Base-by-base conservation (phyloP, 1,284 basidiomycete genomes). In the Pisolithus thermaeus region DNA sequence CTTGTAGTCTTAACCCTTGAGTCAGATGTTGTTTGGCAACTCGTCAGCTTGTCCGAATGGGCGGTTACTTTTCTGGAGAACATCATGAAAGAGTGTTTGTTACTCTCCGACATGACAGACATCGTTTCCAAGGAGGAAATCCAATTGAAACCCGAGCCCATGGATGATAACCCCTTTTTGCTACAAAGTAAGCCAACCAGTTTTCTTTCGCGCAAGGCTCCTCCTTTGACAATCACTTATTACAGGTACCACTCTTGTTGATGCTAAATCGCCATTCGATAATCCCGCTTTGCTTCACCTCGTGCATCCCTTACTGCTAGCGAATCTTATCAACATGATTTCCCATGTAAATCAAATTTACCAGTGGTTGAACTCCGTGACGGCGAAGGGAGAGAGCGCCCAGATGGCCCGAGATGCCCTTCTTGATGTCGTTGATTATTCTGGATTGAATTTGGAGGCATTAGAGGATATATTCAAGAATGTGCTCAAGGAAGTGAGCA, bases 21-120 rank as follows among this genome's bases (percentile, higher is more conserved):
- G 49, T 12, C 51, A 89, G 86, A 80, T 50, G 79, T 81, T 35
- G 73, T 81, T 27, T 89, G 87, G 87, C 80, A 84, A 55, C 71
- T 90, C 6, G 75, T 82, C 41, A 76, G 75, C 14, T 59, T 87
- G 41, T 77, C 75, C 1, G 68, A 67, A 16, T 90, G 84, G 84
- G 64, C 79, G 44, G 67, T 87, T 25, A 66, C 68, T 30, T 80
- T 87, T 53, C 57, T 81, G n/a, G 83, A 84, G 62, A 77, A 69
- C 51, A 62, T 90, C 6, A 63, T 87, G 64, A 84, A 79, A 59
- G 77, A 82, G 58, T 85, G 81, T 56, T 72, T 88, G 1, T 65
- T 80, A 38, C 75, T 65, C 6, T 64, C 64, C 40, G 69, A 73
- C 52, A 47, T 65, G 7, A 53, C 47, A 7, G 58, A 57, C 25